These are phyloP conservation scores for Fusarium compactum DNA, from an alignment of 2,329 filamentous ascomycete species.

Conservation along the genomic window DNA sequence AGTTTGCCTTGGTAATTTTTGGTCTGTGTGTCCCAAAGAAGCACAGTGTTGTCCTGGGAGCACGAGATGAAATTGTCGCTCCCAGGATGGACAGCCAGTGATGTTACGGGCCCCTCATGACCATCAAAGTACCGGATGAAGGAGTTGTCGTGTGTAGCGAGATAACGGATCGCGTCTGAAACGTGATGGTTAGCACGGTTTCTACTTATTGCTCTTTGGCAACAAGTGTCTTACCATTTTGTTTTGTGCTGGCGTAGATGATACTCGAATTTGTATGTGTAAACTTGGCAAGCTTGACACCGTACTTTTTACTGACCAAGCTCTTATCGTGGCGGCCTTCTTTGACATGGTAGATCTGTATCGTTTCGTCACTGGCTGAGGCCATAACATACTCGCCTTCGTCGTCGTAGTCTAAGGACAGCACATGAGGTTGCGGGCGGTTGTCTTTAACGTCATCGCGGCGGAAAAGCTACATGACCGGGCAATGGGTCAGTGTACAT, in stretches of 20 bases:
- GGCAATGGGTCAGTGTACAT: not conserved
- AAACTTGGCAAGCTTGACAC: constrained; percentile 92
- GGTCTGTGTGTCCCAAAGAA: constrained; percentile 88
- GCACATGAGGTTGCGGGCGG: constrained; percentile 72
- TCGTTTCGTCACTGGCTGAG: constrained; percentile 91
- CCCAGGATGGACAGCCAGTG: constrained; percentile 84
- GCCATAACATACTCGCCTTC: constrained; percentile 92
- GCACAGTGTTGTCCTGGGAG: constrained; percentile 89
- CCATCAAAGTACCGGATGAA: constrained; percentile 97
- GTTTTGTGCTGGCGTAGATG: constrained; percentile 94
- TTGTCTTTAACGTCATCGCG: constrained; percentile 67
- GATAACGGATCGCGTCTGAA: constrained; percentile 83
- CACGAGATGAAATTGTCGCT: constrained; percentile 93
- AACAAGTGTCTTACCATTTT: constrained; percentile 72
- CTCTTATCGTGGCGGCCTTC: constrained; percentile 91
- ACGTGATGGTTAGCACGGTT: not conserved
- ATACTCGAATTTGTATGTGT: constrained; percentile 92
- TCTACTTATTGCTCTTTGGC: not conserved
- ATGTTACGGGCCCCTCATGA: constrained; percentile 87
- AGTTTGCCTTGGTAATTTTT: constrained; percentile 84
- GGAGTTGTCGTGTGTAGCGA: constrained; percentile 93
- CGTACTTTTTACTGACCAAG: constrained; percentile 95
- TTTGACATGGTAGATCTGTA: constrained; percentile 94
- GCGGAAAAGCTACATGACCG: constrained; percentile 63
- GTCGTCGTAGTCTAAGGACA: constrained; percentile 97